Conservation (phyloP, 257 asterid genomes). For the Fraxinus anomala region DNA sequence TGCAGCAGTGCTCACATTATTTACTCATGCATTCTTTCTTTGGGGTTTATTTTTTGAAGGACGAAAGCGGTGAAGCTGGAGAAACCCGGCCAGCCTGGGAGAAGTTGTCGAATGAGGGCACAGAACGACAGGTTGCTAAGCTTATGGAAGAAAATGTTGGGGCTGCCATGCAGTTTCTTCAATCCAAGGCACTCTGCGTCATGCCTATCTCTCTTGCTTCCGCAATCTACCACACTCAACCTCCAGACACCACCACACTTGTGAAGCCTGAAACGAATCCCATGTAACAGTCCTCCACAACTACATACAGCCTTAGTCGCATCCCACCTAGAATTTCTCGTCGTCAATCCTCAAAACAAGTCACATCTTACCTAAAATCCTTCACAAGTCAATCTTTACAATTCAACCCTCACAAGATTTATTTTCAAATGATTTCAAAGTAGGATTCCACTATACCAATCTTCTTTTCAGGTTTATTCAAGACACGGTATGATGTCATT, state of each 20-base stretch:
- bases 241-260: conserved; percentile 59
- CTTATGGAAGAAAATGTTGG: conserved; percentile 99
- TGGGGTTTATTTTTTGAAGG: conserved; percentile 43
- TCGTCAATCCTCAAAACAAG: background rate
- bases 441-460: conserved; percentile 41
- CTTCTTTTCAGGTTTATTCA: conserved; percentile 25
- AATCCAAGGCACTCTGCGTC: conserved; percentile 93
- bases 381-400: background rate
- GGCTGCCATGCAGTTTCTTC: conserved; percentile 97
- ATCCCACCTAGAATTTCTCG: conserved; percentile 6
- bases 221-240: conserved; percentile 78
- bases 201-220: conserved; percentile 98
- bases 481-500: conserved; percentile 23
- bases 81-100: conserved; percentile 94
- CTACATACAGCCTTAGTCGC: conserved; percentile 5
- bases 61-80: conserved; percentile 69
- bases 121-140: conserved; percentile 92
- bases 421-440: conserved; percentile 46
- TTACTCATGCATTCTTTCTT: conserved; percentile 4
- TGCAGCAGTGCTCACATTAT: background rate
- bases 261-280: conserved; percentile 73
- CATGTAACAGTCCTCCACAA: conserved; percentile 34
- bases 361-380: background rate
- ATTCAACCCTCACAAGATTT: conserved; percentile 21
- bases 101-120: conserved; percentile 96